phyloP scores from a whole-genome alignment of 495 filamentous ascomycete genomes.

The Niebla homalea region DNA sequence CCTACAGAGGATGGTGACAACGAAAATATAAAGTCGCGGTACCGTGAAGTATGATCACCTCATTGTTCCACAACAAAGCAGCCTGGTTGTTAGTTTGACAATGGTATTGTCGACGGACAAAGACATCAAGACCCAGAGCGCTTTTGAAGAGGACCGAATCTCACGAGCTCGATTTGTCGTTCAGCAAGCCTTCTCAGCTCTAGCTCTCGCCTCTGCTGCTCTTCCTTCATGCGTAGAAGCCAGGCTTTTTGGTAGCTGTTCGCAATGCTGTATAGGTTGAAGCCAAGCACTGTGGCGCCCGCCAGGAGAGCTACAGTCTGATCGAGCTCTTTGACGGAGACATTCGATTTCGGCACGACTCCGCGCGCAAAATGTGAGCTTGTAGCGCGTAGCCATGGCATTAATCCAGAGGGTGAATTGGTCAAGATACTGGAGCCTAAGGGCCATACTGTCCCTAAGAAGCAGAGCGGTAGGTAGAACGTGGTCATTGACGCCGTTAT shows the following conservation, averaged over 20 bases:
- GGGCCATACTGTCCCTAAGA: not conserved
- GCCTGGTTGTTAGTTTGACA: no score
- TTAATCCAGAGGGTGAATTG: not conserved
- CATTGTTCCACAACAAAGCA: no score
- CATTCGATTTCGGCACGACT: constrained; percentile 1
- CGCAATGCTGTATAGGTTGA: constrained; percentile 1
- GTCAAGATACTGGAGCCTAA: not conserved
- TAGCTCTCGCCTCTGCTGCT: no score
- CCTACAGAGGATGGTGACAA: no score
- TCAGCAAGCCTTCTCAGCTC: no score
- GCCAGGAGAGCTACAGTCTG: constrained; percentile 2
- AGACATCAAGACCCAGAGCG: no score
- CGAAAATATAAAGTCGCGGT: no score
- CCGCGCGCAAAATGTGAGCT: not conserved
- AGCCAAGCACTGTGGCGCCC: constrained; percentile 5
- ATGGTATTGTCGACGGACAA: no score
- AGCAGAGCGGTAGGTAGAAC: not conserved
- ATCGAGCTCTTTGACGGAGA: constrained; percentile 7
- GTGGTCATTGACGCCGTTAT: not conserved
- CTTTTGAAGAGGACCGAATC: no score
- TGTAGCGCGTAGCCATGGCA: not conserved
- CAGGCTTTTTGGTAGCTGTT: not conserved
- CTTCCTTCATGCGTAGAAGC: not conserved
- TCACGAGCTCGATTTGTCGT: no score
- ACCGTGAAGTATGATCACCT: no score